Evolutionary conservation across 2,329 filamentous ascomycete genomes (phyloP).

Genomic region (Xylariaceae sp.): DNA sequence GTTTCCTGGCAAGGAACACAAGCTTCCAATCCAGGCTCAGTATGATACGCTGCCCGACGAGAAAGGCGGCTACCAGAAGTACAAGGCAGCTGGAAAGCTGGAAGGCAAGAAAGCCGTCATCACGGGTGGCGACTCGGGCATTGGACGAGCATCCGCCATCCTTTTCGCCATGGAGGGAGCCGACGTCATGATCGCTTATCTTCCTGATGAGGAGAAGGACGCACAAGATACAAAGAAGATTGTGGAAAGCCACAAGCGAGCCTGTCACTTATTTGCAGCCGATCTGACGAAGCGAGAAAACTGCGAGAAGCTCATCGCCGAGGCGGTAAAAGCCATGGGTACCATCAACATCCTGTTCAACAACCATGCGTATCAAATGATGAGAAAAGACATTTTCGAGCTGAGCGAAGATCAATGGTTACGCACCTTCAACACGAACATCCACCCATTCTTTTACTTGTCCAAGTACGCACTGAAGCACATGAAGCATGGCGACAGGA

Average conservation of each 20-base stretch:
- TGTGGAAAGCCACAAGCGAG: slow-evolving; percentile 64
- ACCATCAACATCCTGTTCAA: slow-evolving; percentile 72
- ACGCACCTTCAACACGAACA: slow-evolving; percentile 78
- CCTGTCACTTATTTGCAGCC: slow-evolving; percentile 61
- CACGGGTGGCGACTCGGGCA: slow-evolving; percentile 77
- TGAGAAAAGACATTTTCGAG: slow-evolving; percentile 68
- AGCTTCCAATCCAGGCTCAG: slow-evolving; percentile 56
- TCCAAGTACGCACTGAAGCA: slow-evolving; percentile 74
- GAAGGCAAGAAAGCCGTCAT: slow-evolving; percentile 73
- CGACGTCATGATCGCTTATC: slow-evolving; percentile 69
- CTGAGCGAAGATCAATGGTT: slow-evolving; percentile 76
- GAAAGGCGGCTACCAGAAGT: slow-evolving; percentile 65
- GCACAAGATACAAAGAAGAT: slow-evolving; percentile 70
- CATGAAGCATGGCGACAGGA: slow-evolving; percentile 70
- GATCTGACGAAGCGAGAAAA: slow-evolving; percentile 66
- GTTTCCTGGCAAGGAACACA: slow-evolving; percentile 42
- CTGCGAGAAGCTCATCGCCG: slow-evolving; percentile 67
- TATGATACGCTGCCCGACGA: slow-evolving; percentile 65
- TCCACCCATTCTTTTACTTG: slow-evolving; percentile 78
- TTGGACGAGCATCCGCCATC: slow-evolving; percentile 72
- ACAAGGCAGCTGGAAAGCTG: slow-evolving; percentile 74
- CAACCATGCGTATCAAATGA: slow-evolving; percentile 74
- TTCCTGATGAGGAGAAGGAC: slow-evolving; percentile 73
- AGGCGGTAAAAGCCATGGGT: slow-evolving; percentile 63
- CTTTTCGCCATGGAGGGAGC: slow-evolving; percentile 81